These are phyloP conservation scores for Phytopythium cucurbitacearum DNA, from an alignment of 352 stramenopile species.

Conservation along the genomic window DNA sequence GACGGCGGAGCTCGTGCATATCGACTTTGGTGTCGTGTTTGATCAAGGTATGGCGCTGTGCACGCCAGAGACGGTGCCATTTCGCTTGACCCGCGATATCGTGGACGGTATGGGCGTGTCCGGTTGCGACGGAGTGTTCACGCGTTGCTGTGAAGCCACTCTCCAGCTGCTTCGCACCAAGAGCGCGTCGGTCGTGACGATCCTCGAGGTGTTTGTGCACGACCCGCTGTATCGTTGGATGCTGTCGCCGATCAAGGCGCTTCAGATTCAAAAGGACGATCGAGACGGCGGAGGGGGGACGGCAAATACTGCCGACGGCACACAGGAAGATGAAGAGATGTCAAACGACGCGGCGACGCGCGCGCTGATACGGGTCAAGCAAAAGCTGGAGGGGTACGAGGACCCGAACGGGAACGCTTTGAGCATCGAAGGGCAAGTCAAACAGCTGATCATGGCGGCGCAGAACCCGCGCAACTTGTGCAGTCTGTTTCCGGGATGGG, in stretches of 20 bases:
- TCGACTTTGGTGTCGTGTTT: constrained; percentile 99
- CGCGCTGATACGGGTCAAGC: constrained; percentile 94
- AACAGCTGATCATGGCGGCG: constrained; percentile 96
- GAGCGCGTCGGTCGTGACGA: constrained; percentile 93
- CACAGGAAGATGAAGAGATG: constrained; percentile 13
- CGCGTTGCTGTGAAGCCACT: constrained; percentile 91
- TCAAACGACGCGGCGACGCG: constrained; percentile 88
- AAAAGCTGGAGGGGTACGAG: constrained; percentile 99
- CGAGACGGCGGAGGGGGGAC: constrained; percentile 7
- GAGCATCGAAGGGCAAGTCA: constrained; percentile 97
- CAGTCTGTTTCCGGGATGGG: constrained; percentile 95
- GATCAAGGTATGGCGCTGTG: constrained; percentile 94
- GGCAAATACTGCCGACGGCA: constrained; percentile 6
- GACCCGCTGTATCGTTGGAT: constrained; percentile 99
- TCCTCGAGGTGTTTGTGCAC: constrained; percentile 98
- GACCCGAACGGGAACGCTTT: constrained; percentile 95
- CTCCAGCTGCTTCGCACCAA: constrained; percentile 92
- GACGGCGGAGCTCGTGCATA: constrained; percentile 98
- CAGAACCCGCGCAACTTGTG: constrained; percentile 95
- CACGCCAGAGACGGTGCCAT: constrained; percentile 98
- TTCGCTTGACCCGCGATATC: constrained; percentile 97
- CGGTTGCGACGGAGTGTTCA: constrained; percentile 96
- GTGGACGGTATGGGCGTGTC: constrained; percentile 99
- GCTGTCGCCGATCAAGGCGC: constrained; percentile 87
- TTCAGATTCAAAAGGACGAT: constrained; percentile 75